Conservation (phyloP, 495 filamentous ascomycete species). For the Chaetomium fimeti region DNA sequence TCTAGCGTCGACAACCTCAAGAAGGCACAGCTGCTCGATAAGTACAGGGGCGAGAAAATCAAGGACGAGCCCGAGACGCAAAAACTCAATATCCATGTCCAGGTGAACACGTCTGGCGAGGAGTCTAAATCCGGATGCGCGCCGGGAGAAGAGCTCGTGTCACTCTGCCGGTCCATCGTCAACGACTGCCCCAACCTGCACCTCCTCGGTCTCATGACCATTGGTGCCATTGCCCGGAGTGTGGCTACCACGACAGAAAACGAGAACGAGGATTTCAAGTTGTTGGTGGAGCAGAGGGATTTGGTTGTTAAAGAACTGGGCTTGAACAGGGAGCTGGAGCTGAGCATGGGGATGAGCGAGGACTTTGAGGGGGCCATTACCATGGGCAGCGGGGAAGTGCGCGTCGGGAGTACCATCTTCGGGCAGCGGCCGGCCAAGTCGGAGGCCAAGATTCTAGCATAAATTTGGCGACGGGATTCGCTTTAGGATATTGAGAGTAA, state of each 20-base stretch:
- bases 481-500: neutral
- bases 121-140: slow-evolving; percentile 76
- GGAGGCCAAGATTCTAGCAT: slow-evolving; percentile 61
- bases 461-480: neutral
- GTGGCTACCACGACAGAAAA: slow-evolving; percentile 64
- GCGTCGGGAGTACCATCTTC: slow-evolving; percentile 94
- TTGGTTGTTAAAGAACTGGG: slow-evolving; percentile 50
- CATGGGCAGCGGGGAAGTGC: slow-evolving; percentile 85
- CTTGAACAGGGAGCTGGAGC: slow-evolving; percentile 45
- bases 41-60: slow-evolving; percentile 62
- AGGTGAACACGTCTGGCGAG: slow-evolving; percentile 94
- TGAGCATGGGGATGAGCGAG: slow-evolving; percentile 82
- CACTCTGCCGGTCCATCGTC: slow-evolving; percentile 64
- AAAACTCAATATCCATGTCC: slow-evolving; percentile 76
- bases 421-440: slow-evolving; percentile 72
- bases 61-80: slow-evolving; percentile 33
- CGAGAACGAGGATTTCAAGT: slow-evolving; percentile 87
- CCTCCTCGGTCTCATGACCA: slow-evolving; percentile 90
- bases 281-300: slow-evolving; percentile 68
- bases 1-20: slow-evolving; percentile 84
- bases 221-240: slow-evolving; percentile 86
- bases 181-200: slow-evolving; percentile 69
- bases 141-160: slow-evolving; percentile 57
- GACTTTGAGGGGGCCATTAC: slow-evolving; percentile 90
- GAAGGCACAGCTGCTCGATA: slow-evolving; percentile 79